These are phyloP conservation scores for Colletotrichum phormii DNA, from an alignment of 2,329 filamentous ascomycete species.

Conservation along the genomic window DNA sequence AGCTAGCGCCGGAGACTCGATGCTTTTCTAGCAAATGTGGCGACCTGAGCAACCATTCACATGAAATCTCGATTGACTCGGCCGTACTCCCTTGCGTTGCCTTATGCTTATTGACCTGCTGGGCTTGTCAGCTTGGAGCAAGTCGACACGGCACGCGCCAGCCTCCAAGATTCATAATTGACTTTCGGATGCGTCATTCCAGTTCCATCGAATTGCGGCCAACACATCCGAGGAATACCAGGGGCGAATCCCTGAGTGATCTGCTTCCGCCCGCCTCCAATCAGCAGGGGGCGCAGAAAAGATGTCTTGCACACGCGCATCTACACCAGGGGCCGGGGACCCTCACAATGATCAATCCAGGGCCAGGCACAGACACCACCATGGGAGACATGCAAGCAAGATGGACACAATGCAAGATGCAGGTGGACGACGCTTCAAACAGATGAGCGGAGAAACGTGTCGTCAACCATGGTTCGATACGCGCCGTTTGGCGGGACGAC, in stretches of 20 bases:
- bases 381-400: neutral
- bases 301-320: constrained; percentile 15
- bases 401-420: constrained; percentile 14
- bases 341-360: neutral
- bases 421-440: neutral
- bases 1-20: constrained; percentile 17
- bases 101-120: neutral
- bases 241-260: constrained; percentile 32
- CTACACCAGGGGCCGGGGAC: constrained; percentile 4
- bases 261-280: constrained; percentile 26
- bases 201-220: constrained; percentile 6
- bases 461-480: constrained; percentile 10
- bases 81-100: neutral
- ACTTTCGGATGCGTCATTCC: constrained; percentile 15
- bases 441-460: constrained; percentile 1
- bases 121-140: neutral
- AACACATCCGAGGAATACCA: constrained; percentile 11
- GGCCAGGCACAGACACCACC: neutral
- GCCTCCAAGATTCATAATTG: neutral
- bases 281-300: constrained; percentile 14
- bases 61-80: neutral
- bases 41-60: constrained; percentile 1
- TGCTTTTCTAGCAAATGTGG: constrained; percentile 3
- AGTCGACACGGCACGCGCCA: neutral
- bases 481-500: neutral